Base-by-base conservation (phyloP, 148 eudicot species). In the Dysphania ambrosioides region DNA sequence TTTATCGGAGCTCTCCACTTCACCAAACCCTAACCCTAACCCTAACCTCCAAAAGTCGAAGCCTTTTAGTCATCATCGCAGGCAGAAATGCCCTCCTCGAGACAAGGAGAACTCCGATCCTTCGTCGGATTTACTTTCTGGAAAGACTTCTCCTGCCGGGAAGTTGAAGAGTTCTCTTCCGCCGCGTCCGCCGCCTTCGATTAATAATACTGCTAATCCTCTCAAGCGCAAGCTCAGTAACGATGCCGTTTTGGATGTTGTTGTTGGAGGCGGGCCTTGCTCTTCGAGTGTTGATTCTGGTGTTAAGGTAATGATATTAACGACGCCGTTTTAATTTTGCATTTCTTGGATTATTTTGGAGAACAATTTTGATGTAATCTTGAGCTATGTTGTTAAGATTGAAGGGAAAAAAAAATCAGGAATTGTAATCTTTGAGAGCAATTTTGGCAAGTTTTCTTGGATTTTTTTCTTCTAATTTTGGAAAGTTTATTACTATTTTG, bases 61-160 rank as follows among this genome's bases (percentile, higher is more conserved):
- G 42, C 79, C 74, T 0, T 67, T 55, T 11, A 12, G 18, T 9
- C 35, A 63, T 31, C 53, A 68, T 70, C 88, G 94, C 16, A 86
- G 85, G 82, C 84, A 80, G 35, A 92, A 88, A 75, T 66, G 70
- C 2, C 70, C 80, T 12, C 75, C 72, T 3, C 38, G 51, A 24
- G 83, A 81, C 5, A 92, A 95, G 49, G 99, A 95, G 71, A 95
- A 95, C 42, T 11, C 87, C 6, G 90, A 87, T 78, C 86, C 82
- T 27, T 34, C 72, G 5, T 34, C 72, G 5, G 67, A 70, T 6
- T 18, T 58, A 16, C 34, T 71, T 75, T 19, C 78, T 62, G 77
- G 72, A 21, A 76, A 67, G 51, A 73, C 74, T 1, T 70, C 75
- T 0, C 75, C 83, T 10, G 72, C 76, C 7, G 70, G 36, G n/a